Base-by-base conservation (phyloP, 192 early-diverging fungal species). In the Backusella sp. region DNA sequence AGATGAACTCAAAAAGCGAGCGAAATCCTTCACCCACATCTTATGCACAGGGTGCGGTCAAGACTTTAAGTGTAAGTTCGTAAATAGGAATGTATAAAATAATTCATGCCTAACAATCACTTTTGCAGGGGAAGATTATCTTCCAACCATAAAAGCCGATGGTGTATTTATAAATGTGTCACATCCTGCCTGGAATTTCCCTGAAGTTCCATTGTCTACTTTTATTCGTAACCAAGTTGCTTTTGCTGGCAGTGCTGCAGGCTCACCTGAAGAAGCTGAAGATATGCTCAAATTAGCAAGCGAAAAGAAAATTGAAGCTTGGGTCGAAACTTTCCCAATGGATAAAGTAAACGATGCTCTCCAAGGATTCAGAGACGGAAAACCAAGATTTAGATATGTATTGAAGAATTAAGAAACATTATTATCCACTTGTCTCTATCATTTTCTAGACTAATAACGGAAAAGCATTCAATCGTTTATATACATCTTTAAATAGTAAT, bases 371-470 rank as follows among this genome's bases (percentile, higher is more conserved):
- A 83, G 85, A 72, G 78, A 83, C n/a, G 91, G 90, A 68, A 86
- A 89, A 68, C 90, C 88, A 5, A 86, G 86, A 73, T 95, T 91
- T 79, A 86, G 94, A 73, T 78, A 91, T 71, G 94, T 95, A 30
- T 82, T 94, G 69, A 85, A 92, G 68, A 92, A 87, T 75, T 85
- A 88, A 74, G 34, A 17, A 66, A 32, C 12, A 5, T 44, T 14
- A 44, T 44, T 44, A 44, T 15, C 42, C 14, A 44, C 15, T 4
- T 15, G 15, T 17, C 14, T 44, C 12, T 44, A 44, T 6, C 14
- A 44, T 44, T 44, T 44, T 44, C 72, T 84, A 88, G 68, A 66
- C 3, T 15, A 44, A 17, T 44, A 17, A 44, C 14, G 26, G n/a
- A 19, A 26, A 26, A 1, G 19, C 26, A 62, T 62, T 21, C 56